These are phyloP conservation scores for Yamadazyma siamensis DNA, from an alignment of 1,139 yeast species.

Conservation along the genomic window DNA sequence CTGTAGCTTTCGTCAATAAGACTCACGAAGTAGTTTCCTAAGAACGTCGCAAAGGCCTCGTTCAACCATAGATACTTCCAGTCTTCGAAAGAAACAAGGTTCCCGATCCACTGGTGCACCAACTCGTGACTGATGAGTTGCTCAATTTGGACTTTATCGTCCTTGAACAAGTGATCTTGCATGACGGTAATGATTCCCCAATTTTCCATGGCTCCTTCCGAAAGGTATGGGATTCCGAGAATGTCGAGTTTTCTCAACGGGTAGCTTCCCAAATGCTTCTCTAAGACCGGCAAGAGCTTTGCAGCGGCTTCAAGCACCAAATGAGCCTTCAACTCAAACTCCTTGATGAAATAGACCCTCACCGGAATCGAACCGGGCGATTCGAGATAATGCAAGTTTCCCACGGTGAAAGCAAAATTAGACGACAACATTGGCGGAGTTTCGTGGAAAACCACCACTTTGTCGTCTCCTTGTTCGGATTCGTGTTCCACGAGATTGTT, in stretches of 20 bases:
- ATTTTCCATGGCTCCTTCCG: constrained; percentile 79
- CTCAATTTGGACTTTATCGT: constrained; percentile 35
- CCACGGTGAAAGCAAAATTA: constrained; percentile 62
- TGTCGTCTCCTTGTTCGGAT: constrained; percentile 22
- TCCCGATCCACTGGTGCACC: constrained; percentile 78
- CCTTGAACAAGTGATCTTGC: constrained; percentile 21
- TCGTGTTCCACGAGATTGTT: constrained; percentile 29
- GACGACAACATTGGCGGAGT: constrained; percentile 62
- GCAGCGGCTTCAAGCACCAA: constrained; percentile 44
- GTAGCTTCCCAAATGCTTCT: constrained; percentile 39
- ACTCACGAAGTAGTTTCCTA: constrained; percentile 46
- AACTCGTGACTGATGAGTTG: constrained; percentile 67
- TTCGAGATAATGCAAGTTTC: constrained; percentile 57
- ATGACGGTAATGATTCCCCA: constrained; percentile 66
- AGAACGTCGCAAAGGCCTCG: constrained; percentile 73
- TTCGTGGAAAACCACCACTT: constrained; percentile 38
- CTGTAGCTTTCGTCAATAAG: constrained; percentile 24
- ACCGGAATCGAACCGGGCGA: constrained; percentile 36
- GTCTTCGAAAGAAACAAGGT: constrained; percentile 59
- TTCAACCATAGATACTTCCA: constrained; percentile 72
- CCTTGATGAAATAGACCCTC: constrained; percentile 54
- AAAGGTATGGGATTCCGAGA: constrained; percentile 62
- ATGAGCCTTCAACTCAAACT: constrained; percentile 32
- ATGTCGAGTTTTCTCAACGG: constrained; percentile 66
- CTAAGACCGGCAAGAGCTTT: constrained; percentile 46